Conservation (phyloP, 1,139 yeast species). For the Debaryomycetaceae sp. region DNA sequence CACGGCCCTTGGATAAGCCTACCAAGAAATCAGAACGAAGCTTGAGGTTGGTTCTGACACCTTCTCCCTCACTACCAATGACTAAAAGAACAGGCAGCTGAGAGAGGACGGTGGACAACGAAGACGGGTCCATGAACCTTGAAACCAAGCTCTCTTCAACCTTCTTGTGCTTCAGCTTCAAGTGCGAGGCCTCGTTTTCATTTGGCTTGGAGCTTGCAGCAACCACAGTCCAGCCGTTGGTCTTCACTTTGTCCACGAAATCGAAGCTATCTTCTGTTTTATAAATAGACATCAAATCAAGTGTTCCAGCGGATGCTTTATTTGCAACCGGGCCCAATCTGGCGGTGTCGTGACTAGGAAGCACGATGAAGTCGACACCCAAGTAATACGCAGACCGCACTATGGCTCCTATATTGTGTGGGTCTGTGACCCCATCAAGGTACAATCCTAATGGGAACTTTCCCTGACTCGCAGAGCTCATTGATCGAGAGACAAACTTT, state of each 20-base stretch:
- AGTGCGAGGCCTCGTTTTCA: conserved; percentile 15
- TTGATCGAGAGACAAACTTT: conserved; percentile 14
- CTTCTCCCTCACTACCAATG: conserved; percentile 83
- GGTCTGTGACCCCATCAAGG: conserved; percentile 82
- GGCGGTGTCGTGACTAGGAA: conserved; percentile 72
- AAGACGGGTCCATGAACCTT: conserved; percentile 38
- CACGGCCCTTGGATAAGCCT: conserved; percentile 40
- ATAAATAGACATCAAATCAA: conserved; percentile 68
- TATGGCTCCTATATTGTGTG: conserved; percentile 88
- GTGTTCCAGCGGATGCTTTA: conserved; percentile 86
- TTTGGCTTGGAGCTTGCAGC: conserved; percentile 51
- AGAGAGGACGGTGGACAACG: conserved; percentile 40
- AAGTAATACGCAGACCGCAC: conserved; percentile 77
- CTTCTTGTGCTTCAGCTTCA: conserved; percentile 20
- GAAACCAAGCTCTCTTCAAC: conserved; percentile 18
- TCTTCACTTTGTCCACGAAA: conserved; percentile 55
- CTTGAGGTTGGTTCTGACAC: conserved; percentile 66
- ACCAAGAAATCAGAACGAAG: conserved; percentile 65
- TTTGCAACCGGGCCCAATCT: conserved; percentile 72
- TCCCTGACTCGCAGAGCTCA: conserved; percentile 4
- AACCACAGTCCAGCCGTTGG: conserved; percentile 69
- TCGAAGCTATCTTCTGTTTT: conserved; percentile 54
- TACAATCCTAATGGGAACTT: conserved; percentile 68
- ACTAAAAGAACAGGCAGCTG: conserved; percentile 65
- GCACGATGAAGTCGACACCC: conserved; percentile 78